Conservation (phyloP, 2,329 filamentous ascomycete genomes). For the Diaporthe citriasiana region DNA sequence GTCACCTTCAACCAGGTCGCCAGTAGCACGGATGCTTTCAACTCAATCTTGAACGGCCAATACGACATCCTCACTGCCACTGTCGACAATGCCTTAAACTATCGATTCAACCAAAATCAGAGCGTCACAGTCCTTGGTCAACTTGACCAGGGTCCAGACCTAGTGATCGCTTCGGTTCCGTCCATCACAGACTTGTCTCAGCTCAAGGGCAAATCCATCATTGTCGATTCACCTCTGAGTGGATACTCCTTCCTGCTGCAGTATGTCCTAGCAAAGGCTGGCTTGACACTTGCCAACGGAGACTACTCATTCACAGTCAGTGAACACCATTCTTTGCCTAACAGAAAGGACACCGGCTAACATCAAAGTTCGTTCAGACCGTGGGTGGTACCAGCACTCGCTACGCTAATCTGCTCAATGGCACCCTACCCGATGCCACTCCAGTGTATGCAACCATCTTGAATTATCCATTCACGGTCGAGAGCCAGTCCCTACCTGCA, state of each 20-base stretch:
- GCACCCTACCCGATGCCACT: conserved; percentile 47
- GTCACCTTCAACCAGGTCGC: conserved; percentile 49
- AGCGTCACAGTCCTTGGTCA: conserved; percentile 50
- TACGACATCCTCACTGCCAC: conserved; percentile 50
- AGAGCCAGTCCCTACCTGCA: conserved; percentile 42
- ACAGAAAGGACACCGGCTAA: background rate
- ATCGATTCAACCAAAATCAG: conserved; percentile 48
- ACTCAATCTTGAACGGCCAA: conserved; percentile 45
- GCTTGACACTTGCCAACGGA: conserved; percentile 33
- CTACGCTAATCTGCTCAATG: conserved; percentile 48
- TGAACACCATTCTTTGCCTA: background rate
- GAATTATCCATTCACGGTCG: conserved; percentile 49
- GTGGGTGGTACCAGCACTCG: conserved; percentile 49
- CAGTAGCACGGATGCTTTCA: conserved; percentile 48
- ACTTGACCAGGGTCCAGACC: conserved; percentile 50
- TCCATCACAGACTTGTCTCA: conserved; percentile 47
- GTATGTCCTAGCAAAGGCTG: conserved; percentile 33
- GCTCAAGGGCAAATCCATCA: conserved; percentile 48
- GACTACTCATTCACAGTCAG: conserved; percentile 39
- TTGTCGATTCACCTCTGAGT: conserved; percentile 49
- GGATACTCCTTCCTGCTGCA: conserved; percentile 49
- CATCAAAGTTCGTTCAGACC: conserved; percentile 32
- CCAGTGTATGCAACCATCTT: conserved; percentile 50
- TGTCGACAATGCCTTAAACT: conserved; percentile 50
- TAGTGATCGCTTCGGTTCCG: conserved; percentile 48